Evolutionary conservation across 768 basidiomycete species (phyloP).

Genomic region (Symmetrospora coprosmae): DNA sequence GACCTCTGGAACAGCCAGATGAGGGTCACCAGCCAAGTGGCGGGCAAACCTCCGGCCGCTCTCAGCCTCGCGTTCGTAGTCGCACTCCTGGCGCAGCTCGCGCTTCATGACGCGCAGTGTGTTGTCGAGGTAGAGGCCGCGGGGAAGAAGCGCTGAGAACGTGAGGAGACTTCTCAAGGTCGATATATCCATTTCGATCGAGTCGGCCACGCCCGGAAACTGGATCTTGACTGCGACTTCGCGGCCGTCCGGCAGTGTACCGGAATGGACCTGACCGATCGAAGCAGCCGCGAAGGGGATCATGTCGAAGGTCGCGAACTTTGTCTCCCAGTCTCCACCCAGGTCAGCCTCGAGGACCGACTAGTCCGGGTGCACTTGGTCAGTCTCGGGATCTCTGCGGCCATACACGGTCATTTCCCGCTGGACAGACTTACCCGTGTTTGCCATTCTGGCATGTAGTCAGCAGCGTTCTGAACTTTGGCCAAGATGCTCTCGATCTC

Average conservation of each 20-base stretch:
- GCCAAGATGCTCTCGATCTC: constrained; percentile 79
- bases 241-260: constrained; percentile 45
- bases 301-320: constrained; percentile 44
- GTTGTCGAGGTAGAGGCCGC: constrained; percentile 74
- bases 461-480: constrained; percentile 81
- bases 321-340: constrained; percentile 56
- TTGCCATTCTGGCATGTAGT: constrained; percentile 99
- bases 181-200: constrained; percentile 72
- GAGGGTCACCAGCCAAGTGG: constrained; percentile 42
- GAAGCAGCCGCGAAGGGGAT: constrained; percentile 40
- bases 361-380: too few relatives aligned
- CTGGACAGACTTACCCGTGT: constrained; percentile 60
- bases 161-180: constrained; percentile 71
- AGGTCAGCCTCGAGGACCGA: constrained; percentile 57
- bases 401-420: too few relatives aligned
- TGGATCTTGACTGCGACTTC: constrained; percentile 61
- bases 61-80: constrained; percentile 69
- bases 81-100: constrained; percentile 82
- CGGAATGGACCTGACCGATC: constrained; percentile 87
- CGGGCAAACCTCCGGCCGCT: constrained; percentile 49
- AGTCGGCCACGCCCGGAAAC: constrained; percentile 77
- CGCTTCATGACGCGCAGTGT: constrained; percentile 77
- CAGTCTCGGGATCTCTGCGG: too few relatives aligned
- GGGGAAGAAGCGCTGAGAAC: constrained; percentile 66
- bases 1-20: constrained; percentile 68